Evolutionary conservation across 208 protist genomes (phyloP).

Genomic region (Naegleria fowleri): DNA sequence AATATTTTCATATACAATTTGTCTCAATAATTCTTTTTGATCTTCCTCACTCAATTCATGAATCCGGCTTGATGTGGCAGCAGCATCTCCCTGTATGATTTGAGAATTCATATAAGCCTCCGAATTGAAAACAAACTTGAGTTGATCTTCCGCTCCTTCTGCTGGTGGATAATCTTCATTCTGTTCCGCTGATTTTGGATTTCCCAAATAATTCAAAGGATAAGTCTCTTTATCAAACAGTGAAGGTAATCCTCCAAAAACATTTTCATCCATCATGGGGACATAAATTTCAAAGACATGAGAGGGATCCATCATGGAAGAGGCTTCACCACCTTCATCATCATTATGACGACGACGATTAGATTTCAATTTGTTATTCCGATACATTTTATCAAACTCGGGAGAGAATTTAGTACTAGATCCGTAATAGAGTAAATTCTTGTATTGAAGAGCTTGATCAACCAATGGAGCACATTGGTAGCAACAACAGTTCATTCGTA

Average conservation of each 20-base stretch:
- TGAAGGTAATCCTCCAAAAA: neutral
- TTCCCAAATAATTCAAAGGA: neutral
- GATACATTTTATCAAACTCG: neutral
- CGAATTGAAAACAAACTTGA: neutral
- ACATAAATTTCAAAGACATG: neutral
- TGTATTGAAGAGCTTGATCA: neutral
- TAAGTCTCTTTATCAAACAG: neutral
- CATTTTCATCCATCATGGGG: neutral
- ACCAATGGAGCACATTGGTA: neutral
- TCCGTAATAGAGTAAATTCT: neutral
- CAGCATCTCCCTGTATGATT: too few species aligned
- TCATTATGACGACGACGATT: neutral
- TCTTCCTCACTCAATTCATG: neutral
- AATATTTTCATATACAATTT: neutral
- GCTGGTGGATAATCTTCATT: neutral
- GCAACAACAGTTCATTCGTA: neutral
- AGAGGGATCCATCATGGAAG: neutral
- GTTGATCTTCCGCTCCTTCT: too few species aligned
- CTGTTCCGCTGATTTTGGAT: neutral
- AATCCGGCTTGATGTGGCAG: too few species aligned
- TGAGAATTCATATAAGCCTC: neutral
- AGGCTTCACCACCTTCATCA: neutral
- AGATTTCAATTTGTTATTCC: neutral
- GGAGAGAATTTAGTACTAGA: neutral
- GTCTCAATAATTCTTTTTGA: neutral